These are phyloP conservation scores for Coemansia sp. DNA, from an alignment of 192 early-diverging fungal species.

Conservation along the genomic window DNA sequence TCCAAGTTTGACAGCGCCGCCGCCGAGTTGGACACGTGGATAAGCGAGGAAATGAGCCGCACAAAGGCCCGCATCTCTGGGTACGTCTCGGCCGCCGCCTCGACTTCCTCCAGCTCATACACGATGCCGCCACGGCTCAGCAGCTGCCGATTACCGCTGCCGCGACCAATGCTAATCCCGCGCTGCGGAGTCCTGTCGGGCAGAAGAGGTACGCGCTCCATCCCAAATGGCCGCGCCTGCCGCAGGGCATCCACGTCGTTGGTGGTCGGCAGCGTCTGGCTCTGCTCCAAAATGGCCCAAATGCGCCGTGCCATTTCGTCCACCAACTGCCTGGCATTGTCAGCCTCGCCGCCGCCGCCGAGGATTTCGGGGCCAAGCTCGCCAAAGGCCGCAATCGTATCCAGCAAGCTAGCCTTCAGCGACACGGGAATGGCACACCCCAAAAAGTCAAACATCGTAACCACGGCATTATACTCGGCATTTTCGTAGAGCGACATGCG, in stretches of 20 bases:
- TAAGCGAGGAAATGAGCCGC: conserved; percentile 68
- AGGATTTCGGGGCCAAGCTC: conserved; percentile 36
- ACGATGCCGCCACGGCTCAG: conserved; percentile 60
- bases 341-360: conserved; percentile 22
- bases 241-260: conserved; percentile 27
- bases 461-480: conserved; percentile 65
- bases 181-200: conserved; percentile 27
- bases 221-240: conserved; percentile 10
- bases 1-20: conserved; percentile 34
- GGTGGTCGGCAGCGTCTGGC: conserved; percentile 62
- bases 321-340: conserved; percentile 25
- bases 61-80: conserved; percentile 88
- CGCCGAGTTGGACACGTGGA: conserved; percentile 61
- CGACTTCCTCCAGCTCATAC: conserved; percentile 83
- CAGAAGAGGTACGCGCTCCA: conserved; percentile 18
- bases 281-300: conserved; percentile 82
- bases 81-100: conserved; percentile 75
- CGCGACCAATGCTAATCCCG: conserved; percentile 28
- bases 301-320: conserved; percentile 69
- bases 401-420: conserved; percentile 80
- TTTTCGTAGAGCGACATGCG: conserved; percentile 71
- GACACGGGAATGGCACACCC: conserved; percentile 74
- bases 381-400: conserved; percentile 83
- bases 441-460: conserved; percentile 80
- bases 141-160: conserved; percentile 20